Conservation (phyloP, 306 rosid genomes). For the Rosa rugosa region DNA sequence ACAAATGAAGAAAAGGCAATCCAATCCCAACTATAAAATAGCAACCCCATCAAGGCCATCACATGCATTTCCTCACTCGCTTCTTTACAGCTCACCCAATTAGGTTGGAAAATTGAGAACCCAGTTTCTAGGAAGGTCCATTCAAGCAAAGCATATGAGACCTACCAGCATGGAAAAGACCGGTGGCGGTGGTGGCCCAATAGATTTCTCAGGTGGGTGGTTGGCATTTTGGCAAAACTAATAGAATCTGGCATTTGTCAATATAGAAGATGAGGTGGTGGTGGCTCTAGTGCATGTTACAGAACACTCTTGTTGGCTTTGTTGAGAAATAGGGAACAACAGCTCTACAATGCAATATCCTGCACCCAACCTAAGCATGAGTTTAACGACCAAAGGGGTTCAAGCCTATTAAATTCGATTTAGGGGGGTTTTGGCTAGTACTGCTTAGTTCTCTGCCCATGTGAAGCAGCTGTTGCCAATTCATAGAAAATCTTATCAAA, state of each 20-base stretch:
- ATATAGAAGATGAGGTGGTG: not conserved
- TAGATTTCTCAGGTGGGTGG: conserved; percentile 16
- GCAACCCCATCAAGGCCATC: conserved; percentile 5
- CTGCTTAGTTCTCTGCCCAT: conserved; percentile 6
- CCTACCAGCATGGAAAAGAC: conserved; percentile 5
- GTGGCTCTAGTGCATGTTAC: conserved; percentile 10
- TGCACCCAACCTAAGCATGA: conserved; percentile 9
- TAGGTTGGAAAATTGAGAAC: not conserved
- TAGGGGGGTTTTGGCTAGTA: not conserved
- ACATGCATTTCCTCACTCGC: conserved; percentile 6
- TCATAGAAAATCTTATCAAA: conserved; percentile 16
- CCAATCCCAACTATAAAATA: not conserved
- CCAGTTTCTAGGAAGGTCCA: conserved; percentile 14
- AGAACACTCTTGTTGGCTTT: not conserved
- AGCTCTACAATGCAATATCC: conserved; percentile 9
- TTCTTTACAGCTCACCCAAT: conserved; percentile 11
- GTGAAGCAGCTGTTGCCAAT: conserved; percentile 11
- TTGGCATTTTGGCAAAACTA: not conserved
- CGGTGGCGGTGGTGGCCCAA: not conserved
- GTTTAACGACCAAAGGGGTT: conserved; percentile 7
- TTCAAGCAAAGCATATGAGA: conserved; percentile 2
- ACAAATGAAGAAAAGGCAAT: not conserved
- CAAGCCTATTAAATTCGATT: conserved; percentile 4
- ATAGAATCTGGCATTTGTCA: conserved; percentile 1
- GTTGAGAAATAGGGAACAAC: conserved; percentile 17